Percentiles rank a stretch among this genome's conserved stretches.
These are phyloP conservation scores for Monosporascus sp. DNA, from an alignment of 2,329 filamentous ascomycete genomes.

Conservation along the genomic window DNA sequence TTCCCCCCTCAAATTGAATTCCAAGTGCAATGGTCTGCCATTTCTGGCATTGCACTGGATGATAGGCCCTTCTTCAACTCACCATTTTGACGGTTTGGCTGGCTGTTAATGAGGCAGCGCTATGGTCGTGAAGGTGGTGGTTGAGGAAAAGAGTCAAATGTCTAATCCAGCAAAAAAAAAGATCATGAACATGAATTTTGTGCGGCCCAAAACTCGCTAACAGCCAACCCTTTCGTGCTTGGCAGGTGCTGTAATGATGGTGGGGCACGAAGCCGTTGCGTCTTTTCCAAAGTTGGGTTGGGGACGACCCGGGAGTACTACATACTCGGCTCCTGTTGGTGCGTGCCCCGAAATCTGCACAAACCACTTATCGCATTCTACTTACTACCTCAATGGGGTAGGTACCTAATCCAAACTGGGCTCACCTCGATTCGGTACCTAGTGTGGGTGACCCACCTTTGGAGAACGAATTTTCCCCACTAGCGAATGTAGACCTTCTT, in stretches of 20 bases:
- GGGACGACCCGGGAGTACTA: not conserved
- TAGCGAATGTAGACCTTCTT: too few species aligned
- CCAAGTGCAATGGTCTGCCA: conserved; percentile 13
- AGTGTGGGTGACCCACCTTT: too few species aligned
- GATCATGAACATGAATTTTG: conserved; percentile 24
- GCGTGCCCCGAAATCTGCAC: conserved; percentile 1
- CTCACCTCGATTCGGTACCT: too few species aligned
- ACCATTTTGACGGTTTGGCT: conserved; percentile 62
- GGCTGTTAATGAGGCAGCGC: conserved; percentile 28
- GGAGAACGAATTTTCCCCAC: too few species aligned
- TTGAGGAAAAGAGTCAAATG: not conserved
- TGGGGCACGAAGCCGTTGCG: conserved; percentile 28
- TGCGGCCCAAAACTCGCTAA: conserved; percentile 34
- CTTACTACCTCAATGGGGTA: too few species aligned
- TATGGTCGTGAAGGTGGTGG: conserved; percentile 11
- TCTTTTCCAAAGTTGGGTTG: not conserved
- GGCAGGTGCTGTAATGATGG: conserved; percentile 10
- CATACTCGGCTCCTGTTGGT: too few species aligned
- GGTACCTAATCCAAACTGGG: too few species aligned
- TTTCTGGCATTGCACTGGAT: conserved; percentile 26
- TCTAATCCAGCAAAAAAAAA: conserved; percentile 8
- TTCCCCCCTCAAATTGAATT: conserved; percentile 17
- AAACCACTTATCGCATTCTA: conserved; percentile 5
- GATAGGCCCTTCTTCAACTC: conserved; percentile 43
- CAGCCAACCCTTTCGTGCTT: conserved; percentile 3